Conservation (phyloP, 495 filamentous ascomycete species). For the Recurvomyces mirabilis region DNA sequence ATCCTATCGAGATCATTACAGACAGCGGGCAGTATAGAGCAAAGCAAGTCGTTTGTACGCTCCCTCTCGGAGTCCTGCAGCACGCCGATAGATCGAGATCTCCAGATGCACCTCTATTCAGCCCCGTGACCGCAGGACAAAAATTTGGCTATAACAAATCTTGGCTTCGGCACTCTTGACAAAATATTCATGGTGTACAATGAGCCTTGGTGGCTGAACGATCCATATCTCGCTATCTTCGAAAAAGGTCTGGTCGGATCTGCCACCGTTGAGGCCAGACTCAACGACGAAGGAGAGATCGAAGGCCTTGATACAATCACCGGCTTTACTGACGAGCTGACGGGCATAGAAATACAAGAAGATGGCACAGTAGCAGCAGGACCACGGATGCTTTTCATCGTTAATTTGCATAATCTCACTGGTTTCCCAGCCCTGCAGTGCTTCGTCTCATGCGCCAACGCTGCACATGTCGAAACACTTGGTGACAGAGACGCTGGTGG, state of each 20-base stretch:
- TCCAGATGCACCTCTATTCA: conserved; percentile 2
- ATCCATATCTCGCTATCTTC: conserved; percentile 7
- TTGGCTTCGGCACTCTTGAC: conserved; percentile 17
- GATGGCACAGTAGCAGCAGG: conserved; percentile 3
- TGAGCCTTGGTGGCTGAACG: conserved; percentile 11
- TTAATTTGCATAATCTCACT: conserved; percentile 13
- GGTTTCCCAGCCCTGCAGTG: conserved; percentile 14
- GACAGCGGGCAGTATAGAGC: conserved; percentile 2
- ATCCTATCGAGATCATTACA: conserved; percentile 1
- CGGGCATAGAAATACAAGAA: conserved; percentile 5
- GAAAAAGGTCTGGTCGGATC: conserved; percentile 1
- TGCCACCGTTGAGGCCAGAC: too few species aligned
- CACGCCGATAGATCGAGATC: background rate
- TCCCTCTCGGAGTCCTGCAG: conserved; percentile 17
- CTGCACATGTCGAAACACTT: conserved; percentile 4
- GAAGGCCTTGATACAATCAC: conserved; percentile 5
- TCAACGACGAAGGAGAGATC: background rate
- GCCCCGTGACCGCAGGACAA: conserved; percentile 7
- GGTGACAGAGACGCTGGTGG: conserved; percentile 5
- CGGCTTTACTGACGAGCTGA: conserved; percentile 10
- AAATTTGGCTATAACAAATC: conserved; percentile 2
- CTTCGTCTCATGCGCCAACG: conserved; percentile 19
- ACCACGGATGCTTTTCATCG: conserved; percentile 3
- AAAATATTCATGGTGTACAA: conserved; percentile 17
- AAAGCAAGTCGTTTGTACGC: conserved; percentile 12